phyloP scores from a whole-genome alignment of 2,329 filamentous ascomycete species.

The Phoma sp. region DNA sequence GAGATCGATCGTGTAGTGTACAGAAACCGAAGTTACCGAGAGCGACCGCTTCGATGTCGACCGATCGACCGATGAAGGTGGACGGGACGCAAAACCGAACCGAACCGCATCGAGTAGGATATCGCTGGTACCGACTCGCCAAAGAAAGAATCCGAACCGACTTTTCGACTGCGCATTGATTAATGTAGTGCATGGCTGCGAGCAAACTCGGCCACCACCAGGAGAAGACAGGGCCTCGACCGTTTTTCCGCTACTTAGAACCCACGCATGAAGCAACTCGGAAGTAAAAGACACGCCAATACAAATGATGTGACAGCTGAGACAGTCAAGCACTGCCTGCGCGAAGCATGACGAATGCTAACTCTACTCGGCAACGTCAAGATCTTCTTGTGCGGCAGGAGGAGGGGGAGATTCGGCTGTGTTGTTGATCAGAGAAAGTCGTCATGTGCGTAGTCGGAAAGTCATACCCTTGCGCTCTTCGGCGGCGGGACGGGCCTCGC shows the following conservation, averaged over 20 bases:
- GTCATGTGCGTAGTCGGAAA: slow-evolving; percentile 21
- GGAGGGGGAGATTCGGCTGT: slow-evolving; percentile 78
- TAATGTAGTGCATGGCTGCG: slow-evolving; percentile 40
- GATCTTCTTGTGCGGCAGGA: slow-evolving; percentile 78
- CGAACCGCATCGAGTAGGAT: slow-evolving; percentile 43
- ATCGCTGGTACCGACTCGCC: slow-evolving; percentile 45
- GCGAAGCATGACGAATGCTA: slow-evolving; percentile 20
- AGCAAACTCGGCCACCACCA: slow-evolving; percentile 32
- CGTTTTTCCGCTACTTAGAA: slow-evolving; percentile 30
- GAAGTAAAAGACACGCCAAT: slow-evolving; percentile 21
- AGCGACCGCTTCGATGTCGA: slow-evolving; percentile 41
- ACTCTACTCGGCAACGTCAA: slow-evolving; percentile 84
- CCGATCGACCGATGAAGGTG: slow-evolving; percentile 39
- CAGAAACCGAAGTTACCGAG: slow-evolving; percentile 35
- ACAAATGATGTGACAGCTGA: slow-evolving; percentile 23
- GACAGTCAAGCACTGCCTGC: slow-evolving; percentile 17
- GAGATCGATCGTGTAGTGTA: slow-evolving; percentile 47
- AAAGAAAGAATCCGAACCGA: slow-evolving; percentile 41
- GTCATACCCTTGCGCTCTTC: slow-evolving; percentile 85
- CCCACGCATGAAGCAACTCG: slow-evolving; percentile 32
- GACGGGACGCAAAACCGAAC: slow-evolving; percentile 33
- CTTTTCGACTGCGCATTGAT: slow-evolving; percentile 45
- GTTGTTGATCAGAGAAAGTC: slow-evolving; percentile 36
- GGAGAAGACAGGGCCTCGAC: slow-evolving; percentile 24
- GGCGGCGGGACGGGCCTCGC: slow-evolving; percentile 75